A percentile compares a stretch with the other conserved stretches of the same genome.
These are phyloP conservation scores for Pseudogymnoascus sp. DNA, from an alignment of 2,329 filamentous ascomycete species.

Conservation along the genomic window DNA sequence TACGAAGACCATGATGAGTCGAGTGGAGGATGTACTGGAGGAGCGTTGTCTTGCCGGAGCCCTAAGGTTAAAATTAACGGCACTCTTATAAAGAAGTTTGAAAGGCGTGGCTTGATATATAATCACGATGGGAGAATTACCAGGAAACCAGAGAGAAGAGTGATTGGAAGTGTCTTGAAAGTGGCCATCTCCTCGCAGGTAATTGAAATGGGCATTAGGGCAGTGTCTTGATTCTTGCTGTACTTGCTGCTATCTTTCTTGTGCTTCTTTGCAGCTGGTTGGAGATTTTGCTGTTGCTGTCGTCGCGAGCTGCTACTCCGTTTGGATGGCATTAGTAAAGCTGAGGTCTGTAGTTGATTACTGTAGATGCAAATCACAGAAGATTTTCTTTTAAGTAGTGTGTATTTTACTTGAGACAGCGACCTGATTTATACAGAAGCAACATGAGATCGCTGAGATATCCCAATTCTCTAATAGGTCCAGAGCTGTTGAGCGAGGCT, in stretches of 20 bases:
- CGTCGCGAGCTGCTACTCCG: neutral
- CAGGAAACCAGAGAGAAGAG: conserved; percentile 52
- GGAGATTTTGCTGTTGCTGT: neutral
- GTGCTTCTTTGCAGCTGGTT: neutral
- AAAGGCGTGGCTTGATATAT: neutral
- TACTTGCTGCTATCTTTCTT: neutral
- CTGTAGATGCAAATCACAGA: neutral
- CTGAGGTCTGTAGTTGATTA: neutral
- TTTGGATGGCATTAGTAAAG: neutral
- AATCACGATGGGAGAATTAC: conserved; percentile 26
- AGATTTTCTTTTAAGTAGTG: neutral
- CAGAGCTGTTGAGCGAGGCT: neutral
- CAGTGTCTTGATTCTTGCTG: neutral
- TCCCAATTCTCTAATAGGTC: neutral
- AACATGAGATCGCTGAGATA: neutral
- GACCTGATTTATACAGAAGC: neutral
- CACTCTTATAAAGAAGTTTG: neutral
- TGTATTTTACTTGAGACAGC: neutral
- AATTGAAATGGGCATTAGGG: neutral
- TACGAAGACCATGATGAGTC: conserved; percentile 54
- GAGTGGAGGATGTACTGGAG: conserved; percentile 60
- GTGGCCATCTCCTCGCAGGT: neutral
- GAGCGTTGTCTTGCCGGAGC: conserved; percentile 63
- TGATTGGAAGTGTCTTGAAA: conserved; percentile 43
- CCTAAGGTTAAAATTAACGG: conserved; percentile 35